Conservation (phyloP, 345 rosid species). For the Arabidopsis arenosa region DNA sequence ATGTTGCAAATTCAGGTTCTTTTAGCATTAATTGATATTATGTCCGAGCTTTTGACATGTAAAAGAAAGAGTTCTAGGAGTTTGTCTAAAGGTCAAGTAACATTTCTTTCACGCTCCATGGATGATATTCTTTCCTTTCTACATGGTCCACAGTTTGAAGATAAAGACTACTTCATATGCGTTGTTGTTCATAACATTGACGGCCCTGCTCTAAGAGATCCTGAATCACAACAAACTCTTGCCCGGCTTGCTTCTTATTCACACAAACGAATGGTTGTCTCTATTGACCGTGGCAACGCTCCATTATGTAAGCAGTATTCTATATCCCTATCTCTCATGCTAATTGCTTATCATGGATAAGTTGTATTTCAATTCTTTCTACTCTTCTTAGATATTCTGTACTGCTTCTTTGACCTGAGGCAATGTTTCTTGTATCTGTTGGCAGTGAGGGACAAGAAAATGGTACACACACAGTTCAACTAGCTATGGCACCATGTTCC, state of each 20-base stretch:
- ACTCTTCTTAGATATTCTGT: not conserved
- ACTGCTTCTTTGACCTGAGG: constrained; percentile 7
- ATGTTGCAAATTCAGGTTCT: constrained; percentile 55
- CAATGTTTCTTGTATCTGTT: constrained; percentile 6
- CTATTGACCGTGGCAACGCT: constrained; percentile 88
- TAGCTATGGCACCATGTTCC: constrained; percentile 95
- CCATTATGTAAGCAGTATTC: constrained; percentile 66
- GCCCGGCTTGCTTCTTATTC: constrained; percentile 84
- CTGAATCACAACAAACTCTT: constrained; percentile 78
- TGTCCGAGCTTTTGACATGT: constrained; percentile 65
- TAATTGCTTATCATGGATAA: too few species aligned
- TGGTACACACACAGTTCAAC: constrained; percentile 87
- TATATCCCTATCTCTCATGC: not conserved
- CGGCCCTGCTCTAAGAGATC: constrained; percentile 81
- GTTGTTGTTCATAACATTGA: constrained; percentile 84
- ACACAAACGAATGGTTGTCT: constrained; percentile 71
- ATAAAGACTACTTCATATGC: constrained; percentile 63
- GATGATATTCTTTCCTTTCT: constrained; percentile 76
- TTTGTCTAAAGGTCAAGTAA: constrained; percentile 57
- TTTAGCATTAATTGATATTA: constrained; percentile 65
- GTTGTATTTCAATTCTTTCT: too few species aligned
- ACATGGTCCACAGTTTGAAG: constrained; percentile 54
- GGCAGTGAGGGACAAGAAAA: constrained; percentile 99
- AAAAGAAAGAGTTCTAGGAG: constrained; percentile 47
- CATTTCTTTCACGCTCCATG: constrained; percentile 64